phyloP scores from a whole-genome alignment of 768 basidiomycete species.

The Mycena chlorophos region DNA sequence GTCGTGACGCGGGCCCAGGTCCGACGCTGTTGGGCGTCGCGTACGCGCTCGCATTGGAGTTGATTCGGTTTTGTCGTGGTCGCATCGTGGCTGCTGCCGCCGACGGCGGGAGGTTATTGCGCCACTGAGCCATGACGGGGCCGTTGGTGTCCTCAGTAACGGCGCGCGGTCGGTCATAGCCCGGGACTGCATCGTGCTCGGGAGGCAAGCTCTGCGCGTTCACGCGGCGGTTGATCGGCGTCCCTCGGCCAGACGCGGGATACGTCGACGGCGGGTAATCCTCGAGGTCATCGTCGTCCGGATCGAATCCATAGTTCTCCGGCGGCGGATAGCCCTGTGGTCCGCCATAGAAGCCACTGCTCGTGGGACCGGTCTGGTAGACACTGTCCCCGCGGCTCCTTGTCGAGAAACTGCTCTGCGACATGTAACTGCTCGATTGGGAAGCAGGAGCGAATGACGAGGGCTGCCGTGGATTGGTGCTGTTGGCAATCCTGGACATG shows the following conservation, averaged over 20 bases:
- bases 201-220: conserved; percentile 60
- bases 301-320: conserved; percentile 72
- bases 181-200: conserved; percentile 51
- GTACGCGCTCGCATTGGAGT: conserved; percentile 34
- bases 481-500: conserved; percentile 55
- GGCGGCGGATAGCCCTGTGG: conserved; percentile 60
- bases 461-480: conserved; percentile 44
- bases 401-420: conserved; percentile 25
- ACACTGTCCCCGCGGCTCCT: conserved; percentile 39
- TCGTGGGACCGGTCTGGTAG: conserved; percentile 34
- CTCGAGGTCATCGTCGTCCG: conserved; percentile 73
- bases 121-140: conserved; percentile 64
- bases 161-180: conserved; percentile 59
- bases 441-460: conserved; percentile 27
- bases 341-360: conserved; percentile 37
- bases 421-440: conserved; percentile 33
- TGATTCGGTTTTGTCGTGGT: conserved; percentile 43
- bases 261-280: conserved; percentile 59
- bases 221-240: conserved; percentile 62
- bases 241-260: conserved; percentile 67
- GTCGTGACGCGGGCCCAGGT: conserved; percentile 32
- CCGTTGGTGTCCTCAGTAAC: conserved; percentile 71
- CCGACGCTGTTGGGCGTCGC: conserved; percentile 50
- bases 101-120: conserved; percentile 45
- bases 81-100: conserved; percentile 31